Evolutionary conservation across 192 early-diverging fungal species (phyloP).

Genomic region (Podila epigama): DNA sequence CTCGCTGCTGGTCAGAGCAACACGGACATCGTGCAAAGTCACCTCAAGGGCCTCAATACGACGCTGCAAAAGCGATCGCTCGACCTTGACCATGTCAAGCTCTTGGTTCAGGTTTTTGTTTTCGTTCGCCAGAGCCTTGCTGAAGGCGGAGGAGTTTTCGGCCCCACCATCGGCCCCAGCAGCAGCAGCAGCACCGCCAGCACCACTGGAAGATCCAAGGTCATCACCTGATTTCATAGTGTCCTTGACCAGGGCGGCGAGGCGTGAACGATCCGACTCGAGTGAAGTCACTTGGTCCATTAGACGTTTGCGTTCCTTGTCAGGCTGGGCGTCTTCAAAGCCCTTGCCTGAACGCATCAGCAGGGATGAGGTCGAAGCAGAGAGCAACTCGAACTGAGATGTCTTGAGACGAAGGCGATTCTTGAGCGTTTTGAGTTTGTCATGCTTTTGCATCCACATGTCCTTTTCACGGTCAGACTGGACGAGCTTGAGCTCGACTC

Average conservation of each 20-base stretch:
- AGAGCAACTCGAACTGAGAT: slow-evolving; percentile 33
- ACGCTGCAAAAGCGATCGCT: slow-evolving; percentile 21
- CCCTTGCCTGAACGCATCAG: slow-evolving; percentile 3
- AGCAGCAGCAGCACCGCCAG: background rate
- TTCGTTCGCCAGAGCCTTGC: slow-evolving; percentile 23
- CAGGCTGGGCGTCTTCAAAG: slow-evolving; percentile 17
- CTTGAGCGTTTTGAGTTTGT: slow-evolving; percentile 26
- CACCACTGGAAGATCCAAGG: background rate
- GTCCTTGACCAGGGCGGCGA: slow-evolving; percentile 42
- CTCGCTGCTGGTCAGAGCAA: slow-evolving; percentile 30
- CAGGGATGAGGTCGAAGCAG: slow-evolving; percentile 24
- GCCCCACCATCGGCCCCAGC: slow-evolving; percentile 3
- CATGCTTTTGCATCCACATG: slow-evolving; percentile 11
- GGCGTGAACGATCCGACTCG: slow-evolving; percentile 34
- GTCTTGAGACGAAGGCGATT: slow-evolving; percentile 22
- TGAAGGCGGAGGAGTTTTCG: slow-evolving; percentile 9
- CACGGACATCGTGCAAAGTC: slow-evolving; percentile 40
- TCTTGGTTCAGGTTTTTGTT: slow-evolving; percentile 23
- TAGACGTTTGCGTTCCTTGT: slow-evolving; percentile 25
- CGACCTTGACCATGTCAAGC: slow-evolving; percentile 31
- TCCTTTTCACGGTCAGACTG: slow-evolving; percentile 32
- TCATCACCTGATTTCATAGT: slow-evolving; percentile 11
- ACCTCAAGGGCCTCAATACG: slow-evolving; percentile 46
- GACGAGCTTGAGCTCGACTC: slow-evolving; percentile 18
- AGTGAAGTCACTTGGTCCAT: slow-evolving; percentile 30